phyloP scores from a whole-genome alignment of 768 basidiomycete species.

The Lactarius indigo region DNA sequence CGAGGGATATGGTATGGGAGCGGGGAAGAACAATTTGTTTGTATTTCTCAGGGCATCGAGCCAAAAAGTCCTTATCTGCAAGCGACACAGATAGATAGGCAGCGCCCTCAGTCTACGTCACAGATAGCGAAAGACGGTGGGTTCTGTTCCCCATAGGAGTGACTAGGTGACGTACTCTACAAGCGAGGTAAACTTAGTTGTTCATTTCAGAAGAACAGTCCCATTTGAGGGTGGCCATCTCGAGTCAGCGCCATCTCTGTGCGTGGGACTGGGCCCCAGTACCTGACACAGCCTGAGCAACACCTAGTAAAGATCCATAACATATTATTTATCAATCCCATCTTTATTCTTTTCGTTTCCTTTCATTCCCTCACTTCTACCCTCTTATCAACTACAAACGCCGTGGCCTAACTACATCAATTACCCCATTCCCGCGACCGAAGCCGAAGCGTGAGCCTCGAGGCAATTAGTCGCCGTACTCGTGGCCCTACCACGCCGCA shows the following conservation, averaged over 20 bases:
- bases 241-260: background rate
- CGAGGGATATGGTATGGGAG: background rate
- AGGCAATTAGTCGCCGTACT: constrained; percentile 28
- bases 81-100: background rate
- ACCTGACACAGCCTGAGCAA: constrained; percentile 6
- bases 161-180: constrained; percentile 13
- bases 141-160: background rate
- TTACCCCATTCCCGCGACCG: constrained; percentile 23
- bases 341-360: background rate
- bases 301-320: background rate
- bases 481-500: constrained; percentile 37
- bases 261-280: constrained; percentile 3
- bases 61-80: constrained; percentile 13
- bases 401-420: background rate
- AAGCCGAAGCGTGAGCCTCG: constrained; percentile 26
- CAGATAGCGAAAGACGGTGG: constrained; percentile 1
- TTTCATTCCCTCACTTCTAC: background rate
- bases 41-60: background rate
- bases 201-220: background rate
- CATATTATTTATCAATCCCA: background rate
- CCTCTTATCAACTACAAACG: background rate
- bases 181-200: constrained; percentile 10
- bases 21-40: background rate
- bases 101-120: constrained; percentile 5
- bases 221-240: background rate